Percentiles rank a stretch among this genome's conserved stretches.
These are phyloP conservation scores for Dothistroma pini DNA, from an alignment of 2,329 filamentous ascomycete genomes.

Conservation along the genomic window DNA sequence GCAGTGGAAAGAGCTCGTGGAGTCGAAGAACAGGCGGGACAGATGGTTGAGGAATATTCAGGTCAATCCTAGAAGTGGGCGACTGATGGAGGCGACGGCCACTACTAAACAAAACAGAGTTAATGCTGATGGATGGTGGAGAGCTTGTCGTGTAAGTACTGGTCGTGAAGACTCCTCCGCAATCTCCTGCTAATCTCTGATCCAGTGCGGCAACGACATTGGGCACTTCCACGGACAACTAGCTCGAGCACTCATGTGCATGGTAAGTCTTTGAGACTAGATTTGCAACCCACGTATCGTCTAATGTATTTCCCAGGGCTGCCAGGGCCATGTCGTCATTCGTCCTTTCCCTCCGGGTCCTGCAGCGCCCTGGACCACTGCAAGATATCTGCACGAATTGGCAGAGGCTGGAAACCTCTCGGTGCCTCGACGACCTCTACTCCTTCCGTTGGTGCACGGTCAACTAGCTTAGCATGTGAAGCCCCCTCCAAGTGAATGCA, in stretches of 20 bases:
- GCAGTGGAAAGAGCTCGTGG: constrained; percentile 1
- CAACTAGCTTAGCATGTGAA: no score
- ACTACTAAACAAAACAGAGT: not conserved
- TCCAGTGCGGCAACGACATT: constrained; percentile 6
- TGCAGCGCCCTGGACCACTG: no score
- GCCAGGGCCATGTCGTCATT: constrained; percentile 6
- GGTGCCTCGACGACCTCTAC: no score
- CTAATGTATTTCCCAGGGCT: constrained; percentile 1
- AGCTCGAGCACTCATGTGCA: not conserved
- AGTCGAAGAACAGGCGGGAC: constrained; percentile 2
- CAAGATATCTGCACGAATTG: no score
- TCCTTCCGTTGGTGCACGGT: no score
- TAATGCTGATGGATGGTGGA: not conserved
- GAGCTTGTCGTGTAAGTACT: constrained; percentile 6
- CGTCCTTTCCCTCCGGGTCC: no score
- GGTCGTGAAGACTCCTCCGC: not conserved
- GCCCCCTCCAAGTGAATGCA: no score
- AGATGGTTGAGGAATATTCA: constrained; percentile 7
- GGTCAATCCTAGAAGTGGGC: not conserved
- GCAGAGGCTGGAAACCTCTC: no score
- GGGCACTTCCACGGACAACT: not conserved
- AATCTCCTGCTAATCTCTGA: not conserved
- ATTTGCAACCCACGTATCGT: not conserved
- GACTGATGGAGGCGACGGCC: not conserved
- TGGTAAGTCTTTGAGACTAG: no score